A percentile compares a stretch with the other conserved stretches of the same genome.
phyloP scores from a whole-genome alignment of 176 grass and related monocot species.

The Carex scoparia region DNA sequence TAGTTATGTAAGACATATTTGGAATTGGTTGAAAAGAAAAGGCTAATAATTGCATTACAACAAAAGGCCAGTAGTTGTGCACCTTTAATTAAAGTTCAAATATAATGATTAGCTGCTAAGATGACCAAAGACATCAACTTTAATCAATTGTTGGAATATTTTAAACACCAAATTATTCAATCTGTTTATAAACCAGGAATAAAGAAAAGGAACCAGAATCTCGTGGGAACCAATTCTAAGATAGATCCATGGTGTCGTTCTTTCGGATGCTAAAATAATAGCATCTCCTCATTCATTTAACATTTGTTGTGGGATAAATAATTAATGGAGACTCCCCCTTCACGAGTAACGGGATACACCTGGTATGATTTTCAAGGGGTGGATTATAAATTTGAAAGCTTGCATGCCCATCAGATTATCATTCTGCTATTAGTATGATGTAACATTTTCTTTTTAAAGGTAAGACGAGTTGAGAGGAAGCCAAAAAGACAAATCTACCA shows the following conservation, averaged over 20 bases:
- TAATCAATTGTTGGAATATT: not conserved
- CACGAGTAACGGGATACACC: not conserved
- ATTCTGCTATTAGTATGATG: not conserved
- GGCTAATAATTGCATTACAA: not conserved
- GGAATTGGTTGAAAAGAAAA: not conserved
- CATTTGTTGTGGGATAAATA: not conserved
- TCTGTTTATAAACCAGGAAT: not conserved
- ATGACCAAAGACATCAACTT: not conserved
- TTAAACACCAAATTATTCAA: not conserved
- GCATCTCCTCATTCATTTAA: not conserved
- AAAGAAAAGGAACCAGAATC: not conserved
- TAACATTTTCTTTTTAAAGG: too few relatives aligned
- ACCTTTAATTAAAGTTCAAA: not conserved
- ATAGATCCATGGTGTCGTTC: not conserved
- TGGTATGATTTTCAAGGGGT: not conserved
- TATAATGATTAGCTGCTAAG: not conserved
- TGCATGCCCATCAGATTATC: too few relatives aligned
- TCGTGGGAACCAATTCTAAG: not conserved
- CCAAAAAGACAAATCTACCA: not conserved
- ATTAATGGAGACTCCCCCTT: not conserved
- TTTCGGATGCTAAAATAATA: not conserved
- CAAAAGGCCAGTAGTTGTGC: not conserved
- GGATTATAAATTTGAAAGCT: too few relatives aligned
- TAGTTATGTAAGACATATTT: not conserved
- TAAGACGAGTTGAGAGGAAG: not conserved